These are phyloP conservation scores for Geotrichum siamense DNA, from an alignment of 1,139 yeast genomes.

Conservation along the genomic window DNA sequence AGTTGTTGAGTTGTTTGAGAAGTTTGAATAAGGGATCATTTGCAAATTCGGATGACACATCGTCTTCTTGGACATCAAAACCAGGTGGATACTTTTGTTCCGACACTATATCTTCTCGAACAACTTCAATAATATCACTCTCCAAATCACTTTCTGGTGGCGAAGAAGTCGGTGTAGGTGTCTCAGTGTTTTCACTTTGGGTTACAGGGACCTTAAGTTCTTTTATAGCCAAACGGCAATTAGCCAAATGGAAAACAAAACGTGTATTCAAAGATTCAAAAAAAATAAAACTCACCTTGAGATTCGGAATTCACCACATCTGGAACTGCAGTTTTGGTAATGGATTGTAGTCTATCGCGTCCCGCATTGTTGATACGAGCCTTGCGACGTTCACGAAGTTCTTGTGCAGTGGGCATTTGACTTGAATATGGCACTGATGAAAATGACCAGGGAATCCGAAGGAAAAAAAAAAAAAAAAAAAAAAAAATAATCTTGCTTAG, in stretches of 20 bases:
- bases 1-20: slow-evolving; percentile 11
- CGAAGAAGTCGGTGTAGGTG: not conserved
- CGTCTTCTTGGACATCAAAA: slow-evolving; percentile 12
- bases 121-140: slow-evolving; percentile 13
- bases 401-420: slow-evolving; percentile 22
- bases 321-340: slow-evolving; percentile 25
- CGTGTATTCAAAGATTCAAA: too few species aligned
- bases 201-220: not conserved
- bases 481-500: too few species aligned
- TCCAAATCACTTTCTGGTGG: slow-evolving; percentile 12
- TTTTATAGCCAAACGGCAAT: not conserved
- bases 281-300: slow-evolving; percentile 10
- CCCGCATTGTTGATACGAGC: slow-evolving; percentile 34
- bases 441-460: too few species aligned
- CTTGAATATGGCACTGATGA: too few species aligned
- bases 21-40: slow-evolving; percentile 18
- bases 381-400: slow-evolving; percentile 36
- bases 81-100: slow-evolving; percentile 8
- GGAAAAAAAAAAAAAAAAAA: too few species aligned
- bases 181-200: too few species aligned
- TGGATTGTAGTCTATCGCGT: slow-evolving; percentile 33
- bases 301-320: slow-evolving; percentile 8
- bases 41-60: slow-evolving; percentile 16
- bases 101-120: slow-evolving; percentile 3
- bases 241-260: too few species aligned